These are phyloP conservation scores for Penicillium alfredii DNA, from an alignment of 495 filamentous ascomycete genomes.

Conservation along the genomic window DNA sequence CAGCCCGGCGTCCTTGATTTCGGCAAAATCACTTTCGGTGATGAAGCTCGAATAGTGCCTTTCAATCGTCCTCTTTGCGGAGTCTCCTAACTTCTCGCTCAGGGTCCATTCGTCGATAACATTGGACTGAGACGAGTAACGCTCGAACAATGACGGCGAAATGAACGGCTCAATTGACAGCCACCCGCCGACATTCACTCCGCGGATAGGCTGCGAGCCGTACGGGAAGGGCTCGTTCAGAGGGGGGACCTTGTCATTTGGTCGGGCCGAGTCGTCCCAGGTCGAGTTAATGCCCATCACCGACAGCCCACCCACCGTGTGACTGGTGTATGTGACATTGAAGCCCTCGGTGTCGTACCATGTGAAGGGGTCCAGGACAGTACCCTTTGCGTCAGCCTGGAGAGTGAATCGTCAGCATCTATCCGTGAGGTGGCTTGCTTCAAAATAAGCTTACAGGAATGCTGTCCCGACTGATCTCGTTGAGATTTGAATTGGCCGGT, in stretches of 20 bases:
- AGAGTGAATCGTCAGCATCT: neutral
- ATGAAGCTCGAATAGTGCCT: constrained; percentile 88
- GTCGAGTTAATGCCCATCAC: constrained; percentile 83
- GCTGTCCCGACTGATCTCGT: constrained; percentile 50
- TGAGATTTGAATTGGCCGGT: constrained; percentile 52
- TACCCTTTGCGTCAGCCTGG: constrained; percentile 56
- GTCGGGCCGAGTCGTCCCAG: constrained; percentile 76
- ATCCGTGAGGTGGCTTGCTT: no score
- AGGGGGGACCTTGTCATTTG: constrained; percentile 75
- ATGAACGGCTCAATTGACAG: constrained; percentile 93
- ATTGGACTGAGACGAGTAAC: constrained; percentile 52
- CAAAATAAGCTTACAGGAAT: constrained; percentile 48
- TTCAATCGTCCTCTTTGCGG: constrained; percentile 61
- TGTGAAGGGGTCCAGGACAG: constrained; percentile 80
- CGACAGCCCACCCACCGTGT: constrained; percentile 75
- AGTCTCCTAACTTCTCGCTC: constrained; percentile 57
- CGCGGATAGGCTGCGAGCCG: constrained; percentile 69
- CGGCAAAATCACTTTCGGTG: constrained; percentile 71
- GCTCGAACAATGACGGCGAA: constrained; percentile 78
- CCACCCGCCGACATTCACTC: constrained; percentile 95
- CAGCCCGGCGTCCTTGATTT: constrained; percentile 81
- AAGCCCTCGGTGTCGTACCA: constrained; percentile 92
- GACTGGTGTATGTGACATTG: constrained; percentile 88
- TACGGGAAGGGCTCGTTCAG: constrained; percentile 70
- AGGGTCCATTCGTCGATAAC: constrained; percentile 90